Conservation (phyloP, 768 basidiomycete genomes). For the Calocybe cyanea region DNA sequence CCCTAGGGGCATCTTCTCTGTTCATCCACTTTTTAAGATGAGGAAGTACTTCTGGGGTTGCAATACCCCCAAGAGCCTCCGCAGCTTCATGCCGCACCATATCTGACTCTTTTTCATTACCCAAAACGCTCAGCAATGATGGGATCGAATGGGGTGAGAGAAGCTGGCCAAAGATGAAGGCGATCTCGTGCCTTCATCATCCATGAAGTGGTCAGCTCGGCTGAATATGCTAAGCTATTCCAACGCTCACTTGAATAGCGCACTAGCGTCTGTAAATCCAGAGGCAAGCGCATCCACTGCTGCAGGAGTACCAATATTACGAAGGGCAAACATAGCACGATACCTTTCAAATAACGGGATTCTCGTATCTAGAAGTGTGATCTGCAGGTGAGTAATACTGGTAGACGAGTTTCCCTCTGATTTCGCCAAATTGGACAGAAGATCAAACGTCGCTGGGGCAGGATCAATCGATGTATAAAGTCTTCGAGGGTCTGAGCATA, state of each 20-base stretch:
- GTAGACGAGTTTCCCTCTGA: conserved; percentile 45
- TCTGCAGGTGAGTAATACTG: conserved; percentile 51
- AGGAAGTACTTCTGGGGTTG: conserved; percentile 85
- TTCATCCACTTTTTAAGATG: conserved; percentile 83
- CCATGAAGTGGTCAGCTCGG: too few relatives aligned
- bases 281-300: conserved; percentile 90
- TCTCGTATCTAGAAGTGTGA: conserved; percentile 58
- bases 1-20: conserved; percentile 74
- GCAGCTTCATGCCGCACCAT: conserved; percentile 99
- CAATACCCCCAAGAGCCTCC: conserved; percentile 97
- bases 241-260: conserved; percentile 81
- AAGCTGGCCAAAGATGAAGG: conserved; percentile 97
- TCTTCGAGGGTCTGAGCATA: conserved; percentile 30
- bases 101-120: conserved; percentile 69
- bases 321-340: conserved; percentile 95
- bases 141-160: conserved; percentile 87
- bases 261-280: conserved; percentile 86
- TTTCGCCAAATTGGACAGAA: conserved; percentile 52
- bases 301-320: conserved; percentile 82
- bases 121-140: conserved; percentile 74
- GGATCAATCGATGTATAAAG: conserved; percentile 85
- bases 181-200: conserved; percentile 99
- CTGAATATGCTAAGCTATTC: too few relatives aligned
- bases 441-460: conserved; percentile 71
- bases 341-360: conserved; percentile 89